Percentiles rank a stretch among this genome's conserved stretches.
phyloP scores from a whole-genome alignment of 176 grass and related monocot genomes.

The Bromus sterilis region DNA sequence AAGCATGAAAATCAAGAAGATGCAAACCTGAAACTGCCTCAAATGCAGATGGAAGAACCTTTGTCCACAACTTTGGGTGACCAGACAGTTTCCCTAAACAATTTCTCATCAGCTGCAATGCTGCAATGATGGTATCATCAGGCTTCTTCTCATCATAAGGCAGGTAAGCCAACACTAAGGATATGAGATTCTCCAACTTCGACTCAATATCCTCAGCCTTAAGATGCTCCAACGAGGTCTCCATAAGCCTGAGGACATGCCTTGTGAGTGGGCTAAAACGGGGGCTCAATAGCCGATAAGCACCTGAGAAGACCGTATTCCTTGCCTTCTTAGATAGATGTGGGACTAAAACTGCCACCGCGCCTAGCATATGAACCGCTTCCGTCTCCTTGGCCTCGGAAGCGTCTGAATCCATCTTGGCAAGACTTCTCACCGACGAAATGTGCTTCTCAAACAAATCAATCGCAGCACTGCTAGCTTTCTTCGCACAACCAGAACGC shows the following conservation, averaged over 20 bases:
- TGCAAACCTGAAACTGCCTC: constrained; percentile 59
- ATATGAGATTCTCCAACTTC: constrained; percentile 49
- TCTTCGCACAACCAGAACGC: constrained; percentile 40
- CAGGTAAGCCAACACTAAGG: constrained; percentile 50
- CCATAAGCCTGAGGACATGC: constrained; percentile 57
- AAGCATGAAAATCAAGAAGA: not conserved
- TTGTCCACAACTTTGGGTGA: constrained; percentile 43
- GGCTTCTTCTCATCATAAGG: constrained; percentile 63
- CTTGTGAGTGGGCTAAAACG: constrained; percentile 52
- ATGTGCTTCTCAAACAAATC: constrained; percentile 74
- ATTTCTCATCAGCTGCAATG: constrained; percentile 51
- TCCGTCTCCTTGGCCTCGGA: constrained; percentile 38
- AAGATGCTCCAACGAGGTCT: constrained; percentile 46
- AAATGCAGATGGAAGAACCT: constrained; percentile 60
- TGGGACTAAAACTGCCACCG: constrained; percentile 47
- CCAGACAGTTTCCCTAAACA: constrained; percentile 52
- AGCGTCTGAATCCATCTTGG: constrained; percentile 24
- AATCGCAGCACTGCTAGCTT: constrained; percentile 43
- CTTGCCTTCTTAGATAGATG: constrained; percentile 61
- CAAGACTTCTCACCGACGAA: constrained; percentile 18
- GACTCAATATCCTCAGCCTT: constrained; percentile 44
- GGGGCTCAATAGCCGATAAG: constrained; percentile 44
- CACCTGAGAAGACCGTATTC: constrained; percentile 52
- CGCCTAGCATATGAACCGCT: constrained; percentile 47
- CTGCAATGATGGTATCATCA: constrained; percentile 53